Percentiles rank a stretch among this genome's conserved stretches.
These are phyloP conservation scores for Thraustochytrium striatum DNA, from an alignment of 352 stramenopile species.

Conservation along the genomic window DNA sequence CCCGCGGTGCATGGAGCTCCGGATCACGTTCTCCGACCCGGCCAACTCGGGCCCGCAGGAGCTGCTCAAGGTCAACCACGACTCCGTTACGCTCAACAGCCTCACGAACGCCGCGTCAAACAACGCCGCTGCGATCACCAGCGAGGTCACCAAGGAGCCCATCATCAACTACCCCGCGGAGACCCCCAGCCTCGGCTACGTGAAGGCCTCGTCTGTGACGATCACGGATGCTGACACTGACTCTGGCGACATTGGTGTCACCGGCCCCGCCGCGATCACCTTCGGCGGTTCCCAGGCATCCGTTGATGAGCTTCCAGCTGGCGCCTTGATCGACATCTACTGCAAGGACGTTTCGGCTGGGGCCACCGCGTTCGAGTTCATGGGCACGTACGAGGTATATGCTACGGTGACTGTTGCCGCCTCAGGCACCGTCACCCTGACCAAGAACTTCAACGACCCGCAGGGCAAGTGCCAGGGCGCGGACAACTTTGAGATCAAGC, in stretches of 20 bases:
- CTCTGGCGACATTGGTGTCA: not conserved
- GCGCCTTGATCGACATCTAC: not conserved
- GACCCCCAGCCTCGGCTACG: not conserved
- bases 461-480: not conserved
- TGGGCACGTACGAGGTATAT: not conserved
- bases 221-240: not conserved
- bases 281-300: not conserved
- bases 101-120: not conserved
- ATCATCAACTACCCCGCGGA: not conserved
- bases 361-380: not conserved
- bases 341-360: not conserved
- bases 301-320: not conserved
- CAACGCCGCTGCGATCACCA: not conserved
- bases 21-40: not conserved
- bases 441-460: conserved; percentile 3
- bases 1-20: conserved; percentile 18
- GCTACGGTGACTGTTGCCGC: not conserved
- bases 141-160: not conserved
- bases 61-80: conserved; percentile 1
- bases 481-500: not conserved
- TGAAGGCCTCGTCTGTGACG: not conserved
- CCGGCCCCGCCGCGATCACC: no score
- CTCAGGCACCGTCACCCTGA: not conserved
- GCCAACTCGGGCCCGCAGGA: conserved; percentile 13
- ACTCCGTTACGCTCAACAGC: not conserved